These are phyloP conservation scores for Vitis hybrid DNA, from an alignment of 177 flowering plant species.

Conservation along the genomic window DNA sequence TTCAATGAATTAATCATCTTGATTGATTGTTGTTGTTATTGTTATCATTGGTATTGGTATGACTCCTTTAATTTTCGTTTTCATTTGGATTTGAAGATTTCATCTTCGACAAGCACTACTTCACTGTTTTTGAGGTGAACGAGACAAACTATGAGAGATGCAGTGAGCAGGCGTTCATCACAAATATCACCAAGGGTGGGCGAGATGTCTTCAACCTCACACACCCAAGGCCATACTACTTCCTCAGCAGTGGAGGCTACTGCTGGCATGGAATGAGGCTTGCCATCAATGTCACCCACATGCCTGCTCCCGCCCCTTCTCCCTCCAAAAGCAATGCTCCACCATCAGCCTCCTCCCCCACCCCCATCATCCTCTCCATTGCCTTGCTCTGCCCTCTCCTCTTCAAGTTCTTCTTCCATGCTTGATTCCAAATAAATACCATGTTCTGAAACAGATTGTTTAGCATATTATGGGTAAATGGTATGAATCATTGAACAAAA, in stretches of 20 bases:
- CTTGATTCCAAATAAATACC: too few species aligned
- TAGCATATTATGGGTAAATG: too few species aligned
- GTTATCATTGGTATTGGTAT: background rate
- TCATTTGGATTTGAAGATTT: slow-evolving; percentile 24
- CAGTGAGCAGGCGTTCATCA: slow-evolving; percentile 34
- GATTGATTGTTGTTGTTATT: too few species aligned
- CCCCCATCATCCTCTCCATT: background rate
- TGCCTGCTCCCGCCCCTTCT: slow-evolving; percentile 15
- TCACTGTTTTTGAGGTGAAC: slow-evolving; percentile 56
- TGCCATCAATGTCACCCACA: slow-evolving; percentile 23
- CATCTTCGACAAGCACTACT: slow-evolving; percentile 30
- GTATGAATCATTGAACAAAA: too few species aligned
- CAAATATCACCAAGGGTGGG: slow-evolving; percentile 48
- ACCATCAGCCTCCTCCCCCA: too few species aligned
- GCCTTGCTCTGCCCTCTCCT: background rate
- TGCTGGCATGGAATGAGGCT: slow-evolving; percentile 47
- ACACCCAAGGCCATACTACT: slow-evolving; percentile 43
- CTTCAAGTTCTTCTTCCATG: background rate
- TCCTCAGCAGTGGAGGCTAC: slow-evolving; percentile 52
- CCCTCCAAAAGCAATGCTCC: slow-evolving; percentile 12
- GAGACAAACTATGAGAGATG: slow-evolving; percentile 42
- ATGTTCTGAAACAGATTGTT: too few species aligned
- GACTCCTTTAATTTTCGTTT: background rate
- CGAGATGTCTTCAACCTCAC: slow-evolving; percentile 46
- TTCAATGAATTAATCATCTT: accelerated